phyloP scores from a whole-genome alignment of 495 filamentous ascomycete species.

The Cercophora sp. region DNA sequence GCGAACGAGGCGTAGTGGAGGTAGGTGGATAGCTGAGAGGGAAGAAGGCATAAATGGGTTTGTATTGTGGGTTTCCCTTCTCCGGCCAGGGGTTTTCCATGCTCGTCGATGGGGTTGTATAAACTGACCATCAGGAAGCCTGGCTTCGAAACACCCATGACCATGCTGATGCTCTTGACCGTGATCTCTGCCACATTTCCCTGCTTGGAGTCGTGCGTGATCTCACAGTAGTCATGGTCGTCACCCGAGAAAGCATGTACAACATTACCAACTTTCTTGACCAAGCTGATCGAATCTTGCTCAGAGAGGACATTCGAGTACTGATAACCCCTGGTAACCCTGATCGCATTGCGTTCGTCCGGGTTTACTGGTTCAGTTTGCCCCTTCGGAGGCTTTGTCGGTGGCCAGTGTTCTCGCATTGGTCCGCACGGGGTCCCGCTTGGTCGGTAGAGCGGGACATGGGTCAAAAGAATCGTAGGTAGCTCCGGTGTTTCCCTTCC shows the following conservation, averaged over 20 bases:
- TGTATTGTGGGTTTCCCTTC: constrained; percentile 60
- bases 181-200: constrained; percentile 79
- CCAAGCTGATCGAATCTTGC: constrained; percentile 64
- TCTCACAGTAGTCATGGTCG: constrained; percentile 96
- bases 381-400: constrained; percentile 55
- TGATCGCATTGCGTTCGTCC: constrained; percentile 75
- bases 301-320: constrained; percentile 91
- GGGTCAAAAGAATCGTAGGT: constrained; percentile 81
- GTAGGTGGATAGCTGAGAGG: constrained; percentile 80
- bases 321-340: constrained; percentile 74
- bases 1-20: constrained; percentile 67
- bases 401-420: constrained; percentile 76
- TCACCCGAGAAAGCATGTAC: constrained; percentile 87
- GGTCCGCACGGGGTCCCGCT: constrained; percentile 85
- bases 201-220: constrained; percentile 64
- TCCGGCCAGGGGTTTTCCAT: constrained; percentile 52
- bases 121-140: constrained; percentile 85
- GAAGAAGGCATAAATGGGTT: constrained; percentile 85
- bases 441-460: constrained; percentile 82
- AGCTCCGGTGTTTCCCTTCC: constrained; percentile 50
- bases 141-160: constrained; percentile 90
- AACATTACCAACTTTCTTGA: constrained; percentile 71
- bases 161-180: constrained; percentile 89
- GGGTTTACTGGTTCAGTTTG: constrained; percentile 52
- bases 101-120: constrained; percentile 78